These are phyloP conservation scores for Berberis vulgaris DNA, from an alignment of 164 flowering plant genomes.

Conservation along the genomic window DNA sequence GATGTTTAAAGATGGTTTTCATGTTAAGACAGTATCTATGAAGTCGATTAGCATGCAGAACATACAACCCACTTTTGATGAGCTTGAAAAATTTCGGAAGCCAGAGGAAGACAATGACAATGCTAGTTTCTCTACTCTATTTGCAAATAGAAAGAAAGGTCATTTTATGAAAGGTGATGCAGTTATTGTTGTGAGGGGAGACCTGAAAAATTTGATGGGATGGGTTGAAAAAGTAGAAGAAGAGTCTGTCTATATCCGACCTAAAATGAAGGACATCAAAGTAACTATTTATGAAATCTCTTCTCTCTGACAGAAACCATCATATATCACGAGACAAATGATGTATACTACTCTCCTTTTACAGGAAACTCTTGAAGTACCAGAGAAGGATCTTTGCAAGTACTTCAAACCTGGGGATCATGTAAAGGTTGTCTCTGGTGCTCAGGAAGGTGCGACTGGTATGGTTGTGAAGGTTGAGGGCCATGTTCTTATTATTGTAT, in stretches of 20 bases:
- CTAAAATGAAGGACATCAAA: conserved; percentile 70
- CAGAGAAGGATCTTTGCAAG: conserved; percentile 83
- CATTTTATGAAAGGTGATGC: conserved; percentile 96
- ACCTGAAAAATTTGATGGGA: conserved; percentile 83
- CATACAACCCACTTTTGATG: conserved; percentile 85
- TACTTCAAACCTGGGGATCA: conserved; percentile 94
- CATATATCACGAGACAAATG: not conserved
- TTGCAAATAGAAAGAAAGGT: conserved; percentile 86
- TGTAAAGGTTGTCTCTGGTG: conserved; percentile 89
- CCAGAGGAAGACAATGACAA: conserved; percentile 73
- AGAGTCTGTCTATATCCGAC: conserved; percentile 74
- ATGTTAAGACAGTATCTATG: conserved; percentile 67
- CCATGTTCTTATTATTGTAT: conserved; percentile 74
- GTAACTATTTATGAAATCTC: conserved; percentile 26
- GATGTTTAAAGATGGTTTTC: conserved; percentile 80
- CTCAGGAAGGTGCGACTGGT: conserved; percentile 94
- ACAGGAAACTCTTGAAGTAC: conserved; percentile 70
- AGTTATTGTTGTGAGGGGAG: conserved; percentile 84
- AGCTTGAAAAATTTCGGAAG: conserved; percentile 80
- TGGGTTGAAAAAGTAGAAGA: conserved; percentile 97
- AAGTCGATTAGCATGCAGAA: conserved; percentile 75
- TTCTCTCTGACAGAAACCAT: not conserved
- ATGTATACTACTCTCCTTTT: not conserved
- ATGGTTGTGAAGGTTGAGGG: conserved; percentile 93
- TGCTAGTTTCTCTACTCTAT: conserved; percentile 57